Evolutionary conservation across 139 green algal genomes (phyloP).

Genomic region (Coelastrella sp.): DNA sequence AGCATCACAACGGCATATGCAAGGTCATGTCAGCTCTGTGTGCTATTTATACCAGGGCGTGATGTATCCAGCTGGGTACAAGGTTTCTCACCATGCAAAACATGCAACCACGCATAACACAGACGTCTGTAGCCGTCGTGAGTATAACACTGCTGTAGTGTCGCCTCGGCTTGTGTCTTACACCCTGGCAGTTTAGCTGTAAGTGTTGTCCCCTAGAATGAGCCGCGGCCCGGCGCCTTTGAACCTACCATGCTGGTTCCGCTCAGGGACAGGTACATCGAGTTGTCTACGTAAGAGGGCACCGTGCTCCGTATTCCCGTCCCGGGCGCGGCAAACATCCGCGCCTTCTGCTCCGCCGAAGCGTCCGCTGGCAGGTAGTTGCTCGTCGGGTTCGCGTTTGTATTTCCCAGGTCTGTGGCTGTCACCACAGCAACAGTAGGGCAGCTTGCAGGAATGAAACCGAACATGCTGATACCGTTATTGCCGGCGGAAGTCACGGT

Average conservation of each 20-base stretch:
- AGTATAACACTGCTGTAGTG: no score
- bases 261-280: neutral
- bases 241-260: conserved; percentile 17
- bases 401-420: neutral
- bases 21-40: no score
- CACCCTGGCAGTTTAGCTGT: no score
- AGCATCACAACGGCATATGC: no score
- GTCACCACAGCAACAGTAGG: neutral
- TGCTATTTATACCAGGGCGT: no score
- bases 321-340: neutral
- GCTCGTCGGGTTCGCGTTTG: neutral
- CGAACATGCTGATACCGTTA: neutral
- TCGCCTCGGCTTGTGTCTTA: no score
- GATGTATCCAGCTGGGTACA: no score
- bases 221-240: no score
- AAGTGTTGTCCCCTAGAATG: no score
- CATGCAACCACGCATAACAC: no score
- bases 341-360: neutral
- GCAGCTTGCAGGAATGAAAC: conserved; percentile 10
- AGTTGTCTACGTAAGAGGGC: neutral
- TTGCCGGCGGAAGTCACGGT: neutral
- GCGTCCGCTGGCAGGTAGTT: conserved; percentile 6
- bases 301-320: neutral
- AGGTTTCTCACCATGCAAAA: no score
- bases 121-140: no score